Evolutionary conservation across 2,329 filamentous ascomycete species (phyloP).

Genomic region (Clarireedia hainanense): DNA sequence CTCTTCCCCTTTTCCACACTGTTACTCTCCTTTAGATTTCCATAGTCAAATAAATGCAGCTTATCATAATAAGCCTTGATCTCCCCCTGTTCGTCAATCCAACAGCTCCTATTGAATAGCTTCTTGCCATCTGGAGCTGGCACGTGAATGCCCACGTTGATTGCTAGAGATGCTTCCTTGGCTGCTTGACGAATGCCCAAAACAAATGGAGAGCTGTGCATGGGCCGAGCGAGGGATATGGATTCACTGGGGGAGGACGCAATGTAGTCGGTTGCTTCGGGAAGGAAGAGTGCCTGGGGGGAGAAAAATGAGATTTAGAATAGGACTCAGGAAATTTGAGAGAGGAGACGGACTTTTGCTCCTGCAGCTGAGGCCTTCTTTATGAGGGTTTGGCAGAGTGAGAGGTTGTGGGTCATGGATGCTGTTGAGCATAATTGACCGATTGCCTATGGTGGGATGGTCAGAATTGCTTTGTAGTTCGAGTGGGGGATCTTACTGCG

Average conservation of each 20-base stretch:
- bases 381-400: slow-evolving; percentile 66
- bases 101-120: slow-evolving; percentile 58
- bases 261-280: slow-evolving; percentile 69
- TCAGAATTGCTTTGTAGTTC: background rate
- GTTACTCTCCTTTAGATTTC: slow-evolving; percentile 53
- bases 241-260: slow-evolving; percentile 58
- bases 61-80: slow-evolving; percentile 70
- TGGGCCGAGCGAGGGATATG: slow-evolving; percentile 60
- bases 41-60: slow-evolving; percentile 77
- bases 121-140: slow-evolving; percentile 39
- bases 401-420: slow-evolving; percentile 66
- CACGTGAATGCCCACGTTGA: slow-evolving; percentile 86
- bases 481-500: background rate
- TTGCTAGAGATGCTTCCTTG: slow-evolving; percentile 52
- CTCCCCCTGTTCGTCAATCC: slow-evolving; percentile 53
- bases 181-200: slow-evolving; percentile 65
- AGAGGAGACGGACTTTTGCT: slow-evolving; percentile 54
- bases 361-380: slow-evolving; percentile 65
- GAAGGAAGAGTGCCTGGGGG: slow-evolving; percentile 70
- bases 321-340: background rate
- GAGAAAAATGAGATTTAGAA: background rate
- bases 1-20: slow-evolving; percentile 60
- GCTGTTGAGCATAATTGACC: slow-evolving; percentile 85
- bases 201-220: slow-evolving; percentile 64
- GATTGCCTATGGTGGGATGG: slow-evolving; percentile 52